Percentiles rank a stretch among this genome's conserved stretches.
Conservation (phyloP, 768 basidiomycete species). For the Pulveroboletus sp. region DNA sequence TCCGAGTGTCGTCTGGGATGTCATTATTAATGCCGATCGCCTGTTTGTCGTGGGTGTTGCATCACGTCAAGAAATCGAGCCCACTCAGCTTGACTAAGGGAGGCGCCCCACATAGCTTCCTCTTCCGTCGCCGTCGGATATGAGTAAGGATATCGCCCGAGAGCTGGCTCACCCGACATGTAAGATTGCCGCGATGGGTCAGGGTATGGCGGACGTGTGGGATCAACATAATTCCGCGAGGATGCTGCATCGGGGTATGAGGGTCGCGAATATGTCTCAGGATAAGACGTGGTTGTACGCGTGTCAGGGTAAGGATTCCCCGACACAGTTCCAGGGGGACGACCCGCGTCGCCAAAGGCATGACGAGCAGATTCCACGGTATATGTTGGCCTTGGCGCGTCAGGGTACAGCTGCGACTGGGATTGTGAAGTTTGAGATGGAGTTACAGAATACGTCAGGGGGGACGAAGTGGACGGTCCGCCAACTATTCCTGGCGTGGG, state of each 20-base stretch:
- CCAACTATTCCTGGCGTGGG: conserved; percentile 14
- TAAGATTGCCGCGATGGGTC: conserved; percentile 28
- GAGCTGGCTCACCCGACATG: conserved; percentile 19
- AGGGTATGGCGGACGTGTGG: conserved; percentile 21
- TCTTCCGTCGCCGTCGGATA: conserved; percentile 51
- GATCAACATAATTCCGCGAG: conserved; percentile 22
- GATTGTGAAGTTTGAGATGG: conserved; percentile 19
- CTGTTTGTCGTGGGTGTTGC: conserved; percentile 39
- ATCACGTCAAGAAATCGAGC: conserved; percentile 59
- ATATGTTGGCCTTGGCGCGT: conserved; percentile 20
- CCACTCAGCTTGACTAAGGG: conserved; percentile 77
- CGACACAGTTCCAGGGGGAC: conserved; percentile 13
- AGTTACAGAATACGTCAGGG: conserved; percentile 21
- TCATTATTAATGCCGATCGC: conserved; percentile 24
- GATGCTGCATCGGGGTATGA: conserved; percentile 23
- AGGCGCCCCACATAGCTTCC: conserved; percentile 67
- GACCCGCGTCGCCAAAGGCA: conserved; percentile 18
- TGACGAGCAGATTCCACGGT: conserved; percentile 20
- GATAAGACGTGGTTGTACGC: conserved; percentile 18
- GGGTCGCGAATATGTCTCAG: conserved; percentile 24
- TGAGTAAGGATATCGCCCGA: conserved; percentile 28
- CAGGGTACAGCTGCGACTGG: conserved; percentile 25
- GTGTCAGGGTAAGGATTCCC: conserved; percentile 30
- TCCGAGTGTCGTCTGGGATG: conserved; percentile 6
- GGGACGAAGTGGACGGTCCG: conserved; percentile 21